These are phyloP conservation scores for Clonostachys byssicola DNA, from an alignment of 2,329 filamentous ascomycete genomes.

Conservation along the genomic window DNA sequence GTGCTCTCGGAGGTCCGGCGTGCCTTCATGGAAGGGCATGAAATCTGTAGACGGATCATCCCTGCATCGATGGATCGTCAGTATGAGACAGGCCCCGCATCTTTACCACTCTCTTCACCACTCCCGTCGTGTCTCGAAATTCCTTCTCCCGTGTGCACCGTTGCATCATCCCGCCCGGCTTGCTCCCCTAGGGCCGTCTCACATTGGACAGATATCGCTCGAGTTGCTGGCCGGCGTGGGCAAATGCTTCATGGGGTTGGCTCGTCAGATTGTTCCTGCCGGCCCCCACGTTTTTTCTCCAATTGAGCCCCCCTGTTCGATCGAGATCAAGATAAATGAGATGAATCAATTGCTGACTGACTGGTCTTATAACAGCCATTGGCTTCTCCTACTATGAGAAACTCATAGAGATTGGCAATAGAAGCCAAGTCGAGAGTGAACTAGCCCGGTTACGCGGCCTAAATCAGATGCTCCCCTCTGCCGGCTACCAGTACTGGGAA, in stretches of 20 bases:
- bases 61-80: too few relatives aligned
- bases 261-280: not conserved
- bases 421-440: conserved; percentile 64
- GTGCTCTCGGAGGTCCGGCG: too few relatives aligned
- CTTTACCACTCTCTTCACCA: not conserved
- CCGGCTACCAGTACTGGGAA: conserved; percentile 68
- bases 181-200: not conserved
- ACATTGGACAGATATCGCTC: not conserved
- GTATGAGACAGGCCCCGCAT: too few relatives aligned
- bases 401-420: conserved; percentile 64
- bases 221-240: not conserved
- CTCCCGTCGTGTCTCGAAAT: not conserved
- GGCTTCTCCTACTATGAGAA: conserved; percentile 92
- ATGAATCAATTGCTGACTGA: not conserved
- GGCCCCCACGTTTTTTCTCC: not conserved
- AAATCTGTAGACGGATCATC: too few relatives aligned
- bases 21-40: too few relatives aligned
- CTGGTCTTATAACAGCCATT: conserved; percentile 56
- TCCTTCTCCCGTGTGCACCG: not conserved
- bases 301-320: not conserved
- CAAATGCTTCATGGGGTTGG: too few relatives aligned
- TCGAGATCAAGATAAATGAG: not conserved
- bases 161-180: not conserved
- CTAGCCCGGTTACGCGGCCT: conserved; percentile 67
- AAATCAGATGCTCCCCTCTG: conserved; percentile 63